Evolutionary conservation across 257 asterid species (phyloP).

Genomic region (Ocimum tenuiflorum): DNA sequence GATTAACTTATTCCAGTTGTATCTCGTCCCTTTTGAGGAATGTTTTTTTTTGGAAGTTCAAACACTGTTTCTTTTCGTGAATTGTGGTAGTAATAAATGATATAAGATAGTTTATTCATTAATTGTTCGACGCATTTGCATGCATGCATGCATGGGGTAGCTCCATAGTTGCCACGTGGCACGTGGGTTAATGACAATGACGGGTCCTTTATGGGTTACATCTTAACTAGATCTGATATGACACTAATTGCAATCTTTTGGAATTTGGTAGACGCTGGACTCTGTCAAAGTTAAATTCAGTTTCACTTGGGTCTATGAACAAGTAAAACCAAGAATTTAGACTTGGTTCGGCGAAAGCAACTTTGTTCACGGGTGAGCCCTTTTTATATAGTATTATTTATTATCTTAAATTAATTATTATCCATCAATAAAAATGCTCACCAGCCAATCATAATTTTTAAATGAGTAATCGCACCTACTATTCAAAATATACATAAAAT

Average conservation of each 20-base stretch:
- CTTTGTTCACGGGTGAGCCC: too few relatives aligned
- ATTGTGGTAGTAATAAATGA: slow-evolving; percentile 21
- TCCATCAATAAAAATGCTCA: too few relatives aligned
- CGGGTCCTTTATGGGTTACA: slow-evolving; percentile 25
- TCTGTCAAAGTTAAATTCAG: background rate
- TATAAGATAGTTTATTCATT: too few relatives aligned
- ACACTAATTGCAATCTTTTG: slow-evolving; percentile 22
- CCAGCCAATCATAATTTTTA: too few relatives aligned
- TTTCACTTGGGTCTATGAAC: too few relatives aligned
- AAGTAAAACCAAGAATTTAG: too few relatives aligned
- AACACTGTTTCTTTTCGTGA: slow-evolving; percentile 27
- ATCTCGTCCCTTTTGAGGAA: slow-evolving; percentile 54
- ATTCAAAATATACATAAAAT: too few relatives aligned
- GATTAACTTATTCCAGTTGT: too few relatives aligned
- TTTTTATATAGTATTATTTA: too few relatives aligned
- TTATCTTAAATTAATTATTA: too few relatives aligned
- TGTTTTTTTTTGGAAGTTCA: slow-evolving; percentile 37
- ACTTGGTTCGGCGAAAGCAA: too few relatives aligned
- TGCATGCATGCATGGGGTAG: slow-evolving; percentile 25
- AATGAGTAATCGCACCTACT: too few relatives aligned
- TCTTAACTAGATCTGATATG: slow-evolving; percentile 24
- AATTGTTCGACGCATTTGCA: slow-evolving; percentile 28
- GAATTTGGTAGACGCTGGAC: slow-evolving; percentile 12
- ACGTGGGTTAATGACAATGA: slow-evolving; percentile 42
- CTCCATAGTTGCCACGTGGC: slow-evolving; percentile 35